These are phyloP conservation scores for Tuber microsphaerosporum DNA, from an alignment of 495 filamentous ascomycete species.

Conservation along the genomic window DNA sequence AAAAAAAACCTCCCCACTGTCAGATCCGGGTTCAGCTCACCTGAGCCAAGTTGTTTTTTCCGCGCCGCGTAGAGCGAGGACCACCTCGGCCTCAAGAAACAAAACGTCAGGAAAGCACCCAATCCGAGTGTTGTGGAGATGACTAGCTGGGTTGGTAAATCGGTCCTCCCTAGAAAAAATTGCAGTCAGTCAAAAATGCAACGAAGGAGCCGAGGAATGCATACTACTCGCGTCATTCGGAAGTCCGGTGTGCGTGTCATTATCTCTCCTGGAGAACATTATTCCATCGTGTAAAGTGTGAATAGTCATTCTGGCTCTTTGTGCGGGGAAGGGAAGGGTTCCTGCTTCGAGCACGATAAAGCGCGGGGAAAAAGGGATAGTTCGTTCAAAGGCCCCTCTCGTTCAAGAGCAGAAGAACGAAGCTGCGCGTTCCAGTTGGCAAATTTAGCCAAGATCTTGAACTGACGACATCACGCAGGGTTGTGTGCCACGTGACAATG, in stretches of 20 bases:
- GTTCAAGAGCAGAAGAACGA: not conserved
- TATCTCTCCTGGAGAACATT: not conserved
- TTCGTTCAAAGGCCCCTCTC: not conserved
- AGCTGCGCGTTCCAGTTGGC: not conserved
- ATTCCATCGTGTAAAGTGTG: not conserved
- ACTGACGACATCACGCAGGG: constrained; percentile 4
- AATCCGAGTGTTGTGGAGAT: constrained; percentile 34
- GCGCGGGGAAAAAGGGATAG: not conserved
- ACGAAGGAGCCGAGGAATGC: not conserved
- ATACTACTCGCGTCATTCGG: not conserved
- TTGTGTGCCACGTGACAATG: not conserved
- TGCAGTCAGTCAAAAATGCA: not conserved
- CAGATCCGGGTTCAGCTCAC: constrained; percentile 16
- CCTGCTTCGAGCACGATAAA: not conserved
- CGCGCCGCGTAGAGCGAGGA: constrained; percentile 84
- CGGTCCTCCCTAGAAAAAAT: not conserved
- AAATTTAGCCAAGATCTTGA: not conserved
- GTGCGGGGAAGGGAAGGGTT: not conserved
- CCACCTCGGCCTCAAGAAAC: constrained; percentile 83
- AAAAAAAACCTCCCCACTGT: not conserved
- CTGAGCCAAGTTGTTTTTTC: constrained; percentile 38
- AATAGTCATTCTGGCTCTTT: not conserved
- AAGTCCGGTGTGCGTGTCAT: not conserved
- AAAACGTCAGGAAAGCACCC: constrained; percentile 39
- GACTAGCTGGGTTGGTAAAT: constrained; percentile 31